Evolutionary conservation across 208 protist species (phyloP).

Genomic region (Trypanosomatidae sp.): DNA sequence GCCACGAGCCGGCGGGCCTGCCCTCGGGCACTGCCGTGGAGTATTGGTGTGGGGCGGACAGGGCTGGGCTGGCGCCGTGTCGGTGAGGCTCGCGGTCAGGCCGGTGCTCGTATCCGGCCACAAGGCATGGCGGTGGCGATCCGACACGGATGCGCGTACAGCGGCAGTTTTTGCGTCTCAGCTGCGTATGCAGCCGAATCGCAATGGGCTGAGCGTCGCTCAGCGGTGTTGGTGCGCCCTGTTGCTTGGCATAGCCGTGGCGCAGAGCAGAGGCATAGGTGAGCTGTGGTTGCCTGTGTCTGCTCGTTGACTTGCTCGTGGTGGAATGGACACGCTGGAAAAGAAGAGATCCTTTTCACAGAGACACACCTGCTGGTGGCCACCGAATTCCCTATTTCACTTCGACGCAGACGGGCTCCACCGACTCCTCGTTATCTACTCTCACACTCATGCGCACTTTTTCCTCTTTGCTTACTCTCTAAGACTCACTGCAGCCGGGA

Average conservation of each 20-base stretch:
- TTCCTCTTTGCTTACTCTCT: not conserved
- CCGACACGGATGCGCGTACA: not conserved
- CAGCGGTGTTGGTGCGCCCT: not conserved
- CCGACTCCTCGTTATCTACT: not conserved
- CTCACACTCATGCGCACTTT: not conserved
- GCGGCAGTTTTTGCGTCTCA: not conserved
- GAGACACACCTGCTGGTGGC: not conserved
- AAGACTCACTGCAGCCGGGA: not conserved
- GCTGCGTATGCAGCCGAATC: not conserved
- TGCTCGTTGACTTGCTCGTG: not conserved
- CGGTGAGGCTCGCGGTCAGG: not conserved
- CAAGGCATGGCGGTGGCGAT: not conserved
- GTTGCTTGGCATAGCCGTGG: not conserved
- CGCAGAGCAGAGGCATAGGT: not conserved
- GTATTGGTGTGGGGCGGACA: not conserved
- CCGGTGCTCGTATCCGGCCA: not conserved
- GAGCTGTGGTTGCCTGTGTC: not conserved
- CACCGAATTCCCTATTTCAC: not conserved
- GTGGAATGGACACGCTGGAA: not conserved
- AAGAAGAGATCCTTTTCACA: not conserved
- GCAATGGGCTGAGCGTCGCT: not conserved
- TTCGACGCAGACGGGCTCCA: not conserved
- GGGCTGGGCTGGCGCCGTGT: not conserved
- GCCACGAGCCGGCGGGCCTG: not conserved
- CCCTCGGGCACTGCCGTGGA: not conserved